Conservation (phyloP, 345 rosid genomes). For the Brassica nigra region DNA sequence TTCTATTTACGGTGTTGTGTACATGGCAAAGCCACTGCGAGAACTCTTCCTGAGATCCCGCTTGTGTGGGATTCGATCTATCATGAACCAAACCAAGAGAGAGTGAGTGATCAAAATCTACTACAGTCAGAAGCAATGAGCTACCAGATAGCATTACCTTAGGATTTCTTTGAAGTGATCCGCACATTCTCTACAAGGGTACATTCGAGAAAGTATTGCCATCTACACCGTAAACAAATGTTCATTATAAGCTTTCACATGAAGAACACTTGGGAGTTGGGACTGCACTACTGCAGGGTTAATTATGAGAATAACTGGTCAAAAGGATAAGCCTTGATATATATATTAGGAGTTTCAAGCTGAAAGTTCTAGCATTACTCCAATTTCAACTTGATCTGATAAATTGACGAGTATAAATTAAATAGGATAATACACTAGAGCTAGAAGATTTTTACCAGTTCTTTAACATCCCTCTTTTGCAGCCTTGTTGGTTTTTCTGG, state of each 20-base stretch:
- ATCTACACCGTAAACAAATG: slow-evolving; percentile 50
- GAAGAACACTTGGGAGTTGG: background rate
- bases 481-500: slow-evolving; percentile 97
- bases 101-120: background rate
- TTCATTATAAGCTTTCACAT: slow-evolving; percentile 14
- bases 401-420: background rate
- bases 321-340: slow-evolving; percentile 9
- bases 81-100: slow-evolving; percentile 15
- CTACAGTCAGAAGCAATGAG: background rate
- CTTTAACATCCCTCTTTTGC: slow-evolving; percentile 88
- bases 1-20: slow-evolving; percentile 90
- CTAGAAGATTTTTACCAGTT: slow-evolving; percentile 58
- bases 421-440: background rate
- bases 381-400: slow-evolving; percentile 15
- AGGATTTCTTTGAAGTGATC: slow-evolving; percentile 92
- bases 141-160: slow-evolving; percentile 50
- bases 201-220: slow-evolving; percentile 84
- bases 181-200: slow-evolving; percentile 95
- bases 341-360: background rate
- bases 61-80: slow-evolving; percentile 80
- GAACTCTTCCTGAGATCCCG: slow-evolving; percentile 80
- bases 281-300: background rate
- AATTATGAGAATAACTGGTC: background rate
- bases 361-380: background rate
- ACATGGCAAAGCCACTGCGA: slow-evolving; percentile 90